A percentile compares a stretch with the other conserved stretches of the same genome.
Conservation (phyloP, 148 eudicot genomes). For the Silene latifolia region DNA sequence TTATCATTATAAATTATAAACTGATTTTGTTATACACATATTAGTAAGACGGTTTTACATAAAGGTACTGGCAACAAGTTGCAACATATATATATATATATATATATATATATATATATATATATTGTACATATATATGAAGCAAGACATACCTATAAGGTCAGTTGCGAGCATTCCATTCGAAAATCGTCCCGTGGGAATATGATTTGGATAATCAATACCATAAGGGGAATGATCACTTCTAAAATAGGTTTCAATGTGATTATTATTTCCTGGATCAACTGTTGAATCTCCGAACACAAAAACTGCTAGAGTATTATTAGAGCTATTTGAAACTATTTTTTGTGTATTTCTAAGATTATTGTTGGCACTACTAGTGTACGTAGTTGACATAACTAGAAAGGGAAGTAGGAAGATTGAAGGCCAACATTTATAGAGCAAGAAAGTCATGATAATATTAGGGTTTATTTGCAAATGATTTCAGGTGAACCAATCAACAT, state of each 20-base stretch:
- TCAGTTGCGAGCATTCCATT: conserved; percentile 55
- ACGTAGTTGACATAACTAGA: neutral
- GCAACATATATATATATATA: too few species aligned
- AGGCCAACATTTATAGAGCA: conserved; percentile 6
- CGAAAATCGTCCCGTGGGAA: conserved; percentile 56
- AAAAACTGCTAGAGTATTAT: conserved; percentile 25
- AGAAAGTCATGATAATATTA: conserved; percentile 1
- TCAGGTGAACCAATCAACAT: too few species aligned
- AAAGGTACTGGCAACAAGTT: too few species aligned
- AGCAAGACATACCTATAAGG: conserved; percentile 43
- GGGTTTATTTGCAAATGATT: too few species aligned
- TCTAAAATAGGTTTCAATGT: conserved; percentile 31
- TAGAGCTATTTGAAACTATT: conserved; percentile 1
- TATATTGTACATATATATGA: too few species aligned
- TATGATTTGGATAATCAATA: conserved; percentile 30
- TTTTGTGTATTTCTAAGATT: neutral
- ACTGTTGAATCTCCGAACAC: conserved; percentile 86
- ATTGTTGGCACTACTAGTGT: neutral
- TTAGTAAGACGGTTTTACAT: too few species aligned
- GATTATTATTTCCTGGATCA: conserved; percentile 76
- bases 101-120: neutral
- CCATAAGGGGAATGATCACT: conserved; percentile 62
- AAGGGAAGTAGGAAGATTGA: neutral
- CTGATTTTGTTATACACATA: too few species aligned
- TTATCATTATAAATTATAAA: too few species aligned